Conservation (phyloP, 2,329 filamentous ascomycete genomes). For the Alternaria novae-zelandiae region DNA sequence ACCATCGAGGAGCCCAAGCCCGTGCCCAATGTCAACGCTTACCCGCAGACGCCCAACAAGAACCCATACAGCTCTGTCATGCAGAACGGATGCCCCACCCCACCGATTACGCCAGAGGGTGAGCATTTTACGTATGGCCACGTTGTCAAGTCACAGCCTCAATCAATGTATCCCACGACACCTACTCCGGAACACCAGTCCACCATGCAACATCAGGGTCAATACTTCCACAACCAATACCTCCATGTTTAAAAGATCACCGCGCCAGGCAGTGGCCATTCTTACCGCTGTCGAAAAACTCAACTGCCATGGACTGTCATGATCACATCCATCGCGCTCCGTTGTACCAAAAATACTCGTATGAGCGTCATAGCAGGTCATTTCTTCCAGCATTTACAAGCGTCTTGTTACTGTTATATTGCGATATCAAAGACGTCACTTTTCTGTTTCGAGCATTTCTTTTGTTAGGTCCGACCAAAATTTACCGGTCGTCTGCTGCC, state of each 20-base stretch:
- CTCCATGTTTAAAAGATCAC: slow-evolving; percentile 39
- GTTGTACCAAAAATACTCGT: slow-evolving; percentile 48
- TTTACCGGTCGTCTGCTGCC: slow-evolving; percentile 25
- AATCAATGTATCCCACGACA: slow-evolving; percentile 44
- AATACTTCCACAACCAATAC: slow-evolving; percentile 46
- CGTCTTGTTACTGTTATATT: slow-evolving; percentile 39
- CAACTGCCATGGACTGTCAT: slow-evolving; percentile 17
- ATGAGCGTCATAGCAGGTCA: slow-evolving; percentile 50
- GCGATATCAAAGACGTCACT: slow-evolving; percentile 43
- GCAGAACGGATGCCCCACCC: slow-evolving; percentile 79
- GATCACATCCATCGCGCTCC: slow-evolving; percentile 22
- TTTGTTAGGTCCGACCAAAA: slow-evolving; percentile 39
- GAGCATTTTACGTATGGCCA: slow-evolving; percentile 46
- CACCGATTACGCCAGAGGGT: slow-evolving; percentile 80
- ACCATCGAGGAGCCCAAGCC: slow-evolving; percentile 57
- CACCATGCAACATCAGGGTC: slow-evolving; percentile 38
- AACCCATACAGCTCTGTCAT: slow-evolving; percentile 67
- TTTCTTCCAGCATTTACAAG: slow-evolving; percentile 46
- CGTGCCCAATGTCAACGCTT: slow-evolving; percentile 45
- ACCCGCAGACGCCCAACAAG: slow-evolving; percentile 82
- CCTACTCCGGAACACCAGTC: slow-evolving; percentile 44
- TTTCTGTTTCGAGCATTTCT: slow-evolving; percentile 43
- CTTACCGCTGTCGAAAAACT: slow-evolving; percentile 23
- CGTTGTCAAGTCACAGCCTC: slow-evolving; percentile 38
- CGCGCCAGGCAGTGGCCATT: slow-evolving; percentile 19